phyloP scores from a whole-genome alignment of 2,329 filamentous ascomycete genomes.

The Trichoderma brevicompactum region DNA sequence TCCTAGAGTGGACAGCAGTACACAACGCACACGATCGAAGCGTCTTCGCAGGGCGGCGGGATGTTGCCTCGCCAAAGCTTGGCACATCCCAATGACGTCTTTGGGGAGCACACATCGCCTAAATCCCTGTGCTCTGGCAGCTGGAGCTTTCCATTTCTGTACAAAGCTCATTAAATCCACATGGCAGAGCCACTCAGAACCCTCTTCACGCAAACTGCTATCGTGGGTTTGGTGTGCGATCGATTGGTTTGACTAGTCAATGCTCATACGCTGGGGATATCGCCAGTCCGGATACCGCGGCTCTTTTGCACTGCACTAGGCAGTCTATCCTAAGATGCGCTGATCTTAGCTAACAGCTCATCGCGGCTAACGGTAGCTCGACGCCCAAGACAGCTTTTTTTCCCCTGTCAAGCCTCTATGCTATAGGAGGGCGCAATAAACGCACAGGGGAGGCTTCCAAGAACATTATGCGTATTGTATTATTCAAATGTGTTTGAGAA shows the following conservation, averaged over 20 bases:
- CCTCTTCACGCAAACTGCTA: neutral
- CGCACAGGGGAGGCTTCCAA: neutral
- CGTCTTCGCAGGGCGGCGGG: neutral
- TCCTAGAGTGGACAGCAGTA: neutral
- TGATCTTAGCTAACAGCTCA: conserved; percentile 18
- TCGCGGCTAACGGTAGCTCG: neutral
- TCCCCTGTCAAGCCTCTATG: neutral
- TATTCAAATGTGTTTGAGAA: neutral
- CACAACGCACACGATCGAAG: conserved; percentile 6
- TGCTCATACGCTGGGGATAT: neutral
- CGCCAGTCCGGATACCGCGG: conserved; percentile 6
- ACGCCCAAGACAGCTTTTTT: neutral
- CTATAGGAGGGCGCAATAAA: neutral
- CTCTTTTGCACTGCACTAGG: neutral
- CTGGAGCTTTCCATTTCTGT: conserved; percentile 8
- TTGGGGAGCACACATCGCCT: conserved; percentile 2
- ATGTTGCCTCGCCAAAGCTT: conserved; percentile 8
- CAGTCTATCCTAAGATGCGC: conserved; percentile 1
- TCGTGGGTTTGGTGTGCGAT: neutral
- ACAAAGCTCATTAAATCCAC: neutral
- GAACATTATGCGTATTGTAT: neutral
- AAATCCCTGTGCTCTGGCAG: neutral
- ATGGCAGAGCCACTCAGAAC: conserved; percentile 5
- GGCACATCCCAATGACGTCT: conserved; percentile 14
- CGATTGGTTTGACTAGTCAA: neutral